These are phyloP conservation scores for Tylopilus microsporus DNA, from an alignment of 1,284 basidiomycete species.

Conservation along the genomic window DNA sequence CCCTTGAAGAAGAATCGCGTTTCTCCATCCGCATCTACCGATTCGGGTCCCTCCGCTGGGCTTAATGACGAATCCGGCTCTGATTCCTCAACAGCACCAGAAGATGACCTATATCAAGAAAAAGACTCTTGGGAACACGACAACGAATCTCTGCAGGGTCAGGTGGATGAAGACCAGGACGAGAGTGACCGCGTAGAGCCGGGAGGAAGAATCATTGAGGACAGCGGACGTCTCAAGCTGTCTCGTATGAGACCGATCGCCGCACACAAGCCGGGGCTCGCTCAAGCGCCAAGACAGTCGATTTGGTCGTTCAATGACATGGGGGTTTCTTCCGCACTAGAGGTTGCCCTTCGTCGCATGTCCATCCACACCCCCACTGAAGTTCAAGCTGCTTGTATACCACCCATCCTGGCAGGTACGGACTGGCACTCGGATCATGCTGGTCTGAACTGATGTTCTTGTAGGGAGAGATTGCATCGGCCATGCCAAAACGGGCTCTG, in stretches of 20 bases:
- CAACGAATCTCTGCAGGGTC: neutral
- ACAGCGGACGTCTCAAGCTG: slow-evolving; percentile 17
- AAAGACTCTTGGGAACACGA: neutral
- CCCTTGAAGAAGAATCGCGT: slow-evolving; percentile 23
- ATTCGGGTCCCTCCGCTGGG: neutral
- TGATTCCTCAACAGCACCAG: slow-evolving; percentile 3
- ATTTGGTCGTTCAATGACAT: slow-evolving; percentile 59
- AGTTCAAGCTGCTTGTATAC: slow-evolving; percentile 88
- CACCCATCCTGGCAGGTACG: slow-evolving; percentile 76
- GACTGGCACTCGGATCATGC: slow-evolving; percentile 2
- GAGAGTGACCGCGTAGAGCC: neutral
- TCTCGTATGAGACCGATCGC: slow-evolving; percentile 4
- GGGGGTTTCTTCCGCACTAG: slow-evolving; percentile 70
- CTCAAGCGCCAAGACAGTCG: neutral
- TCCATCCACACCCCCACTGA: slow-evolving; percentile 85
- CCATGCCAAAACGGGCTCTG: slow-evolving; percentile 96
- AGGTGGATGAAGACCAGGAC: neutral
- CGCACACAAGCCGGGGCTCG: neutral
- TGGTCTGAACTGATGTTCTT: neutral
- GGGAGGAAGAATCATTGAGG: slow-evolving; percentile 2
- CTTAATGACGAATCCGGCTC: slow-evolving; percentile 4
- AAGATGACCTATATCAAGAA: slow-evolving; percentile 11
- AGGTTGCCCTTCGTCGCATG: slow-evolving; percentile 72
- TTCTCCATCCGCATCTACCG: neutral
- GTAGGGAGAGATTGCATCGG: slow-evolving; percentile 87